Evolutionary conservation across 2,329 filamentous ascomycete species (phyloP).

Genomic region (Diplodia sapinea): DNA sequence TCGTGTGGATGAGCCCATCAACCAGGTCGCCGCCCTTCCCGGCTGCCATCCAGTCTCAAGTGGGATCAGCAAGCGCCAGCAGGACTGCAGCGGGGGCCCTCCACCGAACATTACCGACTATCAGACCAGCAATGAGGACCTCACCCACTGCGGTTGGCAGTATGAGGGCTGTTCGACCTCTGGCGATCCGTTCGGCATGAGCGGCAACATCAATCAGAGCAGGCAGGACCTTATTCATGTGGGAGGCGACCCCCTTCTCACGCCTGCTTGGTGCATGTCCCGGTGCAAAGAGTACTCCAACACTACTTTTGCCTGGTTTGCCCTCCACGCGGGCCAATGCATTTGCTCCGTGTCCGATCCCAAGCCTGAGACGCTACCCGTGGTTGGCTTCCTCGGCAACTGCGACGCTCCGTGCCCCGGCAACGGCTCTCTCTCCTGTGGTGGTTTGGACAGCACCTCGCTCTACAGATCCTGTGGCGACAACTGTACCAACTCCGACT

Average conservation of each 20-base stretch:
- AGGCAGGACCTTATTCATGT: not conserved
- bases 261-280: conserved; percentile 59
- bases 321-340: not conserved
- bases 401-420: not conserved
- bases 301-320: not conserved
- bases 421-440: not conserved
- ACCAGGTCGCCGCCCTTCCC: conserved; percentile 55
- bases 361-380: not conserved
- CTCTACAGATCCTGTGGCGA: not conserved
- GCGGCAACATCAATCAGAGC: conserved; percentile 4
- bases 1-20: conserved; percentile 51
- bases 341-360: not conserved
- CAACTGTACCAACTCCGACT: not conserved
- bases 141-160: conserved; percentile 60
- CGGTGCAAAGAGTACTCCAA: conserved; percentile 50
- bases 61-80: conserved; percentile 46
- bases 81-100: conserved; percentile 33
- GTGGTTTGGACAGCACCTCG: not conserved
- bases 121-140: conserved; percentile 41
- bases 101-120: not conserved
- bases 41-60: conserved; percentile 61
- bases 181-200: conserved; percentile 38
- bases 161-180: conserved; percentile 66
- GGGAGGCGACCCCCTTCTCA: conserved; percentile 52
- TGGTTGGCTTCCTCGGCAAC: not conserved